Evolutionary conservation across 345 rosid species (phyloP).

Genomic region (Theobroma cacao): DNA sequence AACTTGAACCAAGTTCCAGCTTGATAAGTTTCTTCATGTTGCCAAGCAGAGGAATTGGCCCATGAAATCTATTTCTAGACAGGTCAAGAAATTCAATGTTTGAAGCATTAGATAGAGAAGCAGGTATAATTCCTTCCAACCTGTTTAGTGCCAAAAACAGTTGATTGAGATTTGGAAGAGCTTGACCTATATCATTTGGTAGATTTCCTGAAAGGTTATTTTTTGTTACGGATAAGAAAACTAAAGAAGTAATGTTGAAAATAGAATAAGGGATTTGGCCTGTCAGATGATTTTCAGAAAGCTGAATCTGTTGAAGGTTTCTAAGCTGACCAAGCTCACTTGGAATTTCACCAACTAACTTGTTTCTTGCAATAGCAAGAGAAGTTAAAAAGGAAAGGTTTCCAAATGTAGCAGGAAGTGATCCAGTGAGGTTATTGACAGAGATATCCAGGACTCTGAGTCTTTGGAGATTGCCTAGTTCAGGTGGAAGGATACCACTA

Average conservation of each 20-base stretch:
- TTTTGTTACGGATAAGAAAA: neutral
- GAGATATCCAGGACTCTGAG: neutral
- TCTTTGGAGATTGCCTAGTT: slow-evolving; percentile 3
- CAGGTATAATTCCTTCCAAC: slow-evolving; percentile 15
- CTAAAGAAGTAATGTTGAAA: slow-evolving; percentile 5
- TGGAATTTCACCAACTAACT: neutral
- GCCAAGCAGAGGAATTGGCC: slow-evolving; percentile 12
- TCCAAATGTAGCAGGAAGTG: neutral
- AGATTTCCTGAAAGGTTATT: slow-evolving; percentile 16
- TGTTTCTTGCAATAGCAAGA: slow-evolving; percentile 11
- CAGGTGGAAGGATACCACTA: slow-evolving; percentile 1
- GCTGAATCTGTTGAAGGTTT: neutral
- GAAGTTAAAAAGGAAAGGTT: slow-evolving; percentile 4
- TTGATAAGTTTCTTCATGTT: neutral
- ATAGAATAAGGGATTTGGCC: slow-evolving; percentile 15
- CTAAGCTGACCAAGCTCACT: slow-evolving; percentile 3
- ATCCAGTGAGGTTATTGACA: slow-evolving; percentile 5
- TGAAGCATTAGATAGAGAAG: slow-evolving; percentile 20
- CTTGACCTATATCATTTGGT: slow-evolving; percentile 7
- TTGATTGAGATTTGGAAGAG: slow-evolving; percentile 16
- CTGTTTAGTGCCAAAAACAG: neutral
- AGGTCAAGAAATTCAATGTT: slow-evolving; percentile 12
- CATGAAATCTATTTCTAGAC: slow-evolving; percentile 15
- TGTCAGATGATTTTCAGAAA: neutral
- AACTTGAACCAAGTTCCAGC: slow-evolving; percentile 9